Percentiles rank a stretch among this genome's conserved stretches.
Conservation (phyloP, 2,329 filamentous ascomycete species). For the Chaetomium sp. region DNA sequence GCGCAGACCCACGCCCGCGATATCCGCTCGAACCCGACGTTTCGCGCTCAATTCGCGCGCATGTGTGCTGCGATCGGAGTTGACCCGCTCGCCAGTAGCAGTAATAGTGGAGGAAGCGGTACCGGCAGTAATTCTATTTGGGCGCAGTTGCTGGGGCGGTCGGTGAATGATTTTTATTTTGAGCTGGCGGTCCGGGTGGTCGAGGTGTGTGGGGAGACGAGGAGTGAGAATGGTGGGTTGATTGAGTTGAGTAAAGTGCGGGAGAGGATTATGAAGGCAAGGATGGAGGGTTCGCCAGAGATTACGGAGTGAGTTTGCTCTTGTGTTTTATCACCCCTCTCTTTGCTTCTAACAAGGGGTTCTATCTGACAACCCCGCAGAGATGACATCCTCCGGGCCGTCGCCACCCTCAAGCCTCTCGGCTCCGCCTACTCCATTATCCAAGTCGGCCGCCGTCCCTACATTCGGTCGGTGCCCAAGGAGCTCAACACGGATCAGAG, state of each 20-base stretch:
- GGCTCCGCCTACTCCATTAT: slow-evolving; percentile 83
- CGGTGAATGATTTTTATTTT: slow-evolving; percentile 98
- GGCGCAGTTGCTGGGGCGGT: slow-evolving; percentile 85
- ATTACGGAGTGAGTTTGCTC: slow-evolving; percentile 61
- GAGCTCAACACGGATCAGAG: slow-evolving; percentile 94
- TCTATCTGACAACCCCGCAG: slow-evolving; percentile 30
- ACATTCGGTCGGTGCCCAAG: slow-evolving; percentile 88
- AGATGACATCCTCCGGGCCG: slow-evolving; percentile 86
- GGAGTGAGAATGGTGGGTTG: slow-evolving; percentile 86
- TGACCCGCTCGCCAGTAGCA: slow-evolving; percentile 75
- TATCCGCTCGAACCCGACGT: slow-evolving; percentile 89
- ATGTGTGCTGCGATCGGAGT: slow-evolving; percentile 98
- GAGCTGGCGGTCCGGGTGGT: slow-evolving; percentile 94
- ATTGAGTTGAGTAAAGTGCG: slow-evolving; percentile 77
- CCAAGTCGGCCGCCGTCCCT: slow-evolving; percentile 73
- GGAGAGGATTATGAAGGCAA: slow-evolving; percentile 64
- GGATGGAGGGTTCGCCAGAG: slow-evolving; percentile 69
- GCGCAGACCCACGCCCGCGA: slow-evolving; percentile 90
- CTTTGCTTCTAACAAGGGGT: background rate
- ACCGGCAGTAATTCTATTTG: slow-evolving; percentile 62
- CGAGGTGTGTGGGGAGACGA: slow-evolving; percentile 79
- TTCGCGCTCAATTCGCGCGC: slow-evolving; percentile 93
- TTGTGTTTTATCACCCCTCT: background rate
- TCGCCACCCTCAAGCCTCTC: slow-evolving; percentile 78
- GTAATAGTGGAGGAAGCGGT: slow-evolving; percentile 38